These are phyloP conservation scores for Gossypioides kirkii DNA, from an alignment of 345 rosid species.

Conservation along the genomic window DNA sequence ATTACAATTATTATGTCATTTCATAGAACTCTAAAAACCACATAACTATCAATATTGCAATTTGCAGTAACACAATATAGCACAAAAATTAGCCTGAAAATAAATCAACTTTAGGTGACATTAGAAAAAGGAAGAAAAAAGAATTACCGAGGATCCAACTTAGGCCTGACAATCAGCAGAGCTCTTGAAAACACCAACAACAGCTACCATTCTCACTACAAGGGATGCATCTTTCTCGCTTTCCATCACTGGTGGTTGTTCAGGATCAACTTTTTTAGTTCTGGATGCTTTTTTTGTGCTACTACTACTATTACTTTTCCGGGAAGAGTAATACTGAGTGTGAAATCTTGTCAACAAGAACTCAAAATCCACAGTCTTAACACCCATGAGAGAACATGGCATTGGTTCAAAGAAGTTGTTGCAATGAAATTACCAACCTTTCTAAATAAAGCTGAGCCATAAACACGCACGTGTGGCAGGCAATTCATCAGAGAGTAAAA, in stretches of 20 bases:
- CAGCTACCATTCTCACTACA: slow-evolving; percentile 78
- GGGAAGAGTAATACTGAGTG: slow-evolving; percentile 46
- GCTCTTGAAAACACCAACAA: slow-evolving; percentile 65
- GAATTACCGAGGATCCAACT: slow-evolving; percentile 69
- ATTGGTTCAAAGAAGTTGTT: too few species aligned
- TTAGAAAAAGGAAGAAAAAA: background rate
- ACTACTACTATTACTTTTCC: too few species aligned
- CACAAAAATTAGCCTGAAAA: background rate
- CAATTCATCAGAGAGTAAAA: too few species aligned
- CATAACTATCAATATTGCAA: background rate
- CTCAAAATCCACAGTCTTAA: slow-evolving; percentile 25
- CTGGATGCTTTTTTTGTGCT: slow-evolving; percentile 18
- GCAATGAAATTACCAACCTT: too few species aligned
- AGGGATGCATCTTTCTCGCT: slow-evolving; percentile 62
- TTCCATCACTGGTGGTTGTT: slow-evolving; percentile 29
- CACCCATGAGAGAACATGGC: too few species aligned
- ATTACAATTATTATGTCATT: background rate
- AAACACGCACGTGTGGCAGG: too few species aligned
- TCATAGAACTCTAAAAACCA: background rate
- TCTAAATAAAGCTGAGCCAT: too few species aligned
- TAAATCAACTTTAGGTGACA: background rate
- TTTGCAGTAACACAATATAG: background rate
- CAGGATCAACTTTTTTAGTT: slow-evolving; percentile 23
- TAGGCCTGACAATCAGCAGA: slow-evolving; percentile 72
- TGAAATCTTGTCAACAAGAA: slow-evolving; percentile 24